phyloP scores from a whole-genome alignment of 1,284 basidiomycete species.

The Ceratobasidium theobromae region DNA sequence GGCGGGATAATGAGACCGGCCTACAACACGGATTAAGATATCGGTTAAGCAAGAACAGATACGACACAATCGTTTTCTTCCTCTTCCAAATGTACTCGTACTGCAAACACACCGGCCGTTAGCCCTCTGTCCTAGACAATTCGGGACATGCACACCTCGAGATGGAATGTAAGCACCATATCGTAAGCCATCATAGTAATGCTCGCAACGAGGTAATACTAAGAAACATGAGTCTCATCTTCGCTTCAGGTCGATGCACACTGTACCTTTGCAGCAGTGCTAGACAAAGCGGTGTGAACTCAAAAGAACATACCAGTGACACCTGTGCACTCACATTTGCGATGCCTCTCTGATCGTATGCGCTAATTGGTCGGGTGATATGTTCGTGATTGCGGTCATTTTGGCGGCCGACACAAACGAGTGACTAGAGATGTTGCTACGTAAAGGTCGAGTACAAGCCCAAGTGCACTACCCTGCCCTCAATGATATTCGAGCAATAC shows the following conservation, averaged over 20 bases:
- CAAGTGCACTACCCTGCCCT: not conserved
- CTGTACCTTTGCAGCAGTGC: slow-evolving; percentile 16
- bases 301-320: not conserved
- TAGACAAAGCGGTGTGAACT: not conserved
- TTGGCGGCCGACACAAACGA: not conserved
- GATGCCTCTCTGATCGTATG: slow-evolving; percentile 14
- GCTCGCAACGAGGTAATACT: slow-evolving; percentile 25
- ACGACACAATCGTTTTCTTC: slow-evolving; percentile 24
- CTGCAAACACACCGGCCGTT: not conserved
- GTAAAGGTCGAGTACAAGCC: not conserved
- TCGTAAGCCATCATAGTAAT: slow-evolving; percentile 29
- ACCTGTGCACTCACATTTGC: slow-evolving; percentile 8
- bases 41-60: slow-evolving; percentile 21
- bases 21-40: slow-evolving; percentile 26
- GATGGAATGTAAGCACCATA: slow-evolving; percentile 23
- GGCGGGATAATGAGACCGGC: not conserved
- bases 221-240: not conserved
- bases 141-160: not conserved
- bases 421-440: not conserved
- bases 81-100: slow-evolving; percentile 25
- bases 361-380: slow-evolving; percentile 4
- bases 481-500: not conserved
- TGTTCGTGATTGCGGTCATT: not conserved
- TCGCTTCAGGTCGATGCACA: not conserved
- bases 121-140: not conserved